Evolutionary conservation across 345 rosid genomes (phyloP), one percentile per base, ranked within the genome.

Genomic region (Brassica rapa): DNA sequence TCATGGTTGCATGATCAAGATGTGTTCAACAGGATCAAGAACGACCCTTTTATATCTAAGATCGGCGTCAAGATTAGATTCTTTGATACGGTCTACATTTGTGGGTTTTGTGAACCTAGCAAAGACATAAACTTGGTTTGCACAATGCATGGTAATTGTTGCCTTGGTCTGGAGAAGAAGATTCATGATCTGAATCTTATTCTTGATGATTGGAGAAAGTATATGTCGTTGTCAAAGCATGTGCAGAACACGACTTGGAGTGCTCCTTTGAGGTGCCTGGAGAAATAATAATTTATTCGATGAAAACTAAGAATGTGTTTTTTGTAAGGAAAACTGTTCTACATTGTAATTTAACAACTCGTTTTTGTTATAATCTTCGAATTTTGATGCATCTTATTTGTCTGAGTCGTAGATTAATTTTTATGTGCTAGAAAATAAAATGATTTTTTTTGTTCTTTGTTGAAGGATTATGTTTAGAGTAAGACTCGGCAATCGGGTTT

Each of bases 71-170:
- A 37, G 32, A 84, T 92, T 61, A 86, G 81, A 71, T 92, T 90
- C 68, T 82, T 90, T 1, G 89, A 89, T 55, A 90, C 97, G 4
- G 85, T 72, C 7, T 86, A 81, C 35, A 77, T 90, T 57, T 88
- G 92, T 19, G 97, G 97, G 59, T 88, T 92, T 61, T 92, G 97
- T 73, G 78, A 90, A 76, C 78, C 82, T 0, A 77, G 88, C 74
- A 80, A 23, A 75, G 89, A 92, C 62, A 74, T 90, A 27, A 85
- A 84, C 63, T 15, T 77, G 24, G 85, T 85, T n/a, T 92, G 93
- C 69, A 92, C 94, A 2, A 87, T 92, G 93, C 97, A 92, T 71
- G 95, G 90, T 6, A 92, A 92, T 82, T 92, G 97, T 63, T 92
- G 97, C 23, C 49, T 79, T 60, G 95, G 95, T 6, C 61, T 86